A percentile compares a stretch with the other conserved stretches of the same genome.
Conservation (phyloP, 106 monocot genomes). For the Hemerocallis citrina region DNA sequence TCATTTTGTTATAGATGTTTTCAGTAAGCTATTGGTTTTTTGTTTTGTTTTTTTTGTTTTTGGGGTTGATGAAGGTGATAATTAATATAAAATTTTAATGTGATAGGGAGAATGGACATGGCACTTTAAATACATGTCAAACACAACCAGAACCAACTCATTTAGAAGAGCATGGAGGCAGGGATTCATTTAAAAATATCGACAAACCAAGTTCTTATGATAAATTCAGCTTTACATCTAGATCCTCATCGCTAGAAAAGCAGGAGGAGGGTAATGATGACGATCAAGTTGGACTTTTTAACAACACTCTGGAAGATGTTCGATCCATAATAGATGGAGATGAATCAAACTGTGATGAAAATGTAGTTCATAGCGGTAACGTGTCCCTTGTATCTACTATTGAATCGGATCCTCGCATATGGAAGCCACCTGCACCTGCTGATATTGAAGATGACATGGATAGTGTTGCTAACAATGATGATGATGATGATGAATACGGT, state of each 20-base stretch:
- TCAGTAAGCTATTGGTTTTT: too few species aligned
- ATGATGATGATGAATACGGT: slow-evolving; percentile 61
- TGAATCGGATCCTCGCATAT: slow-evolving; percentile 42
- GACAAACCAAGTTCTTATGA: slow-evolving; percentile 3
- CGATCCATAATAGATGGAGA: slow-evolving; percentile 20
- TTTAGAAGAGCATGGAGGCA: slow-evolving; percentile 2
- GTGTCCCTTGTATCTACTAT: slow-evolving; percentile 11
- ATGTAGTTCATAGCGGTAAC: slow-evolving; percentile 1
- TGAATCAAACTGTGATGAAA: slow-evolving; percentile 30
- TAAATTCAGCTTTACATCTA: background rate
- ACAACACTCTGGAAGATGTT: slow-evolving; percentile 19
- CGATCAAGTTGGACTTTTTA: slow-evolving; percentile 4
- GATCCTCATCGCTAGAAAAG: background rate
- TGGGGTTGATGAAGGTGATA: too few species aligned
- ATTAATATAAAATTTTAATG: background rate
- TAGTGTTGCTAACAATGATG: slow-evolving; percentile 64
- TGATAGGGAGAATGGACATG: slow-evolving; percentile 21
- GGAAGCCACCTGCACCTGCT: slow-evolving; percentile 79
- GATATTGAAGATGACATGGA: slow-evolving; percentile 53
- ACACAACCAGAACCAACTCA: slow-evolving; percentile 1
- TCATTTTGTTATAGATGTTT: too few species aligned
- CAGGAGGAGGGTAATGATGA: slow-evolving; percentile 6
- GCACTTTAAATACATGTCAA: slow-evolving; percentile 11
- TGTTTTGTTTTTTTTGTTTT: too few species aligned
- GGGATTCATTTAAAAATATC: slow-evolving; percentile 1